Evolutionary conservation across 2,329 filamentous ascomycete genomes (phyloP), one percentile per base, ranked within the genome.

Genomic region (Macroventuria anomochaeta): DNA sequence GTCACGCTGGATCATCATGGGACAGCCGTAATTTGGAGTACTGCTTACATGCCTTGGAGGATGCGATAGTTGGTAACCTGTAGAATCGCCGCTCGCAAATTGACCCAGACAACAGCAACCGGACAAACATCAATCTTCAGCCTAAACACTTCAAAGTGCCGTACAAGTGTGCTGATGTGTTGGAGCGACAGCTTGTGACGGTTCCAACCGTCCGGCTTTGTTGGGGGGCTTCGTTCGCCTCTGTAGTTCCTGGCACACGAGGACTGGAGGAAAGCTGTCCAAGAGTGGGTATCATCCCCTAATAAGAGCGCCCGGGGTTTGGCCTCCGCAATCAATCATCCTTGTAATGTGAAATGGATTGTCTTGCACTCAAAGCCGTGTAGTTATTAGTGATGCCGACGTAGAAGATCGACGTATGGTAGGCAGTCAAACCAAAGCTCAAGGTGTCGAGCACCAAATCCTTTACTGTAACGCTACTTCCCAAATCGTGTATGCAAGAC

Each of bases 401-500:
- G 42, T 72, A 72, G 38, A n/a, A 68, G 28, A 37, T 71, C 70
- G 3, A 70, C 54, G 32, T 71, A 71, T 12, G 69, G 70, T 21
- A 73, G 34, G 15, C 57, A 61, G 32, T 72, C 69, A 26, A 71
- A 72, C 44, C 63, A 63, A 3, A 73, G 43, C 32, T 73, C 68
- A 0, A 69, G 68, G 15, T 71, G 63, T 0, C 61, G 49, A 6
- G 63, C 63, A 8, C 69, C 70, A 46, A 68, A 71, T 0, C 68
- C 70, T 26, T 55, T 53, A 13, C 65, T 68, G 29, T 71, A 67
- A 2, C 72, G 58, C 67, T 65, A 72, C 20, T 66, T 68, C 2
- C 58, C 57, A 33, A 68, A 74, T 23, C 69, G 69, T 6, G 69
- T 64, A 37, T 72, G 67, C 11, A 74, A 43, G 4, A 70, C 55